These are phyloP conservation scores for Lipomyces oligophaga DNA, from an alignment of 805 yeast genomes.

Conservation along the genomic window DNA sequence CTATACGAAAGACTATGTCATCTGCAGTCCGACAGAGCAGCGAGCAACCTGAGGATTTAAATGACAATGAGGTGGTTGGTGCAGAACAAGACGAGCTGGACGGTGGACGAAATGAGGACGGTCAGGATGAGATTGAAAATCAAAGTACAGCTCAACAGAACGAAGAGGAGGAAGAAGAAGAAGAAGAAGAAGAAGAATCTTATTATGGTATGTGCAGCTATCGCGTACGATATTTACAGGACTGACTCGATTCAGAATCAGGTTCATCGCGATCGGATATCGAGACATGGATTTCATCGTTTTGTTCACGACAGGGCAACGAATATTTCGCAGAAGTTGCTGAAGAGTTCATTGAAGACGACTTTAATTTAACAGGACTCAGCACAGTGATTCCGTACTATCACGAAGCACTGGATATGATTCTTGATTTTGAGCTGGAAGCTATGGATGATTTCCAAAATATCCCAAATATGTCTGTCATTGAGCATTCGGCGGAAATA, in stretches of 20 bases:
- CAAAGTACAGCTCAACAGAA: background rate
- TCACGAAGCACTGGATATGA: slow-evolving; percentile 85
- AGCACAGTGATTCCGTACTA: slow-evolving; percentile 82
- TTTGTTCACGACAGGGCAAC: slow-evolving; percentile 74
- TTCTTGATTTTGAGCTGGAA: slow-evolving; percentile 63
- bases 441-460: slow-evolving; percentile 43
- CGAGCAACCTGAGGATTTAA: background rate
- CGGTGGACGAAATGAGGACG: slow-evolving; percentile 5
- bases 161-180: slow-evolving; percentile 22
- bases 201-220: slow-evolving; percentile 17
- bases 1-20: background rate
- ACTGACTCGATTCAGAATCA: slow-evolving; percentile 32
- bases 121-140: slow-evolving; percentile 3
- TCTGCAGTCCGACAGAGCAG: background rate
- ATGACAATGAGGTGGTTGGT: background rate
- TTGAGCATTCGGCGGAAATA: slow-evolving; percentile 87
- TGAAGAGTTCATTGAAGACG: slow-evolving; percentile 92
- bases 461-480: slow-evolving; percentile 64
- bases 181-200: slow-evolving; percentile 27
- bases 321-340: slow-evolving; percentile 90
- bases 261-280: slow-evolving; percentile 43
- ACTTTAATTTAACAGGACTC: slow-evolving; percentile 89
- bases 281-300: slow-evolving; percentile 79
- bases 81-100: slow-evolving; percentile 11
- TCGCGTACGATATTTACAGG: slow-evolving; percentile 26